Evolutionary conservation across 192 early-diverging fungal species (phyloP), one percentile per base, ranked within the genome.

Genomic region (Entomortierella beljakovae): DNA sequence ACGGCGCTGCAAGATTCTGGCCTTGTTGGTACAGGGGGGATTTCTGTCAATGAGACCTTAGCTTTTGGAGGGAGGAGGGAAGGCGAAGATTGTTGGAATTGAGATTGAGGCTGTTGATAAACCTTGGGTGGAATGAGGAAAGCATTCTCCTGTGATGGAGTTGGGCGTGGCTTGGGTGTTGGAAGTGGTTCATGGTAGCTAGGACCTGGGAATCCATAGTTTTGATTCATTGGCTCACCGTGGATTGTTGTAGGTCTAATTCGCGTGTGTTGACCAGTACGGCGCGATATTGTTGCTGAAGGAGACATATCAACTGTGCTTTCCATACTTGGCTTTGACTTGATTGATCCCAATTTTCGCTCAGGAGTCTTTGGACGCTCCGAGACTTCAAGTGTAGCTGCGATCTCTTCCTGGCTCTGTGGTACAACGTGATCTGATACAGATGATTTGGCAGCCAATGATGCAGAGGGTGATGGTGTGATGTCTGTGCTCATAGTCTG

Each of bases 211-310:
- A 70, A 79, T 6, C 46, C 37, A n/a, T 64, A 51, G 35, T 65
- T 63, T 32, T 77, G 52, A 18, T 66, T 46, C 75, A 79, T 79
- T 22, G 75, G 75, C 53, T 79, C 75, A 40, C 75, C 75, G 50
- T 79, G 75, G 22, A 79, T 79, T 3, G 75, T 79, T 2, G 75
- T 79, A 40, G 75, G 75, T 35, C 75, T 43, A 42, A 65, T 49
- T 26, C 75, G 62, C 4, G 56, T 26, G n/a, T 79, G 75, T 16
- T 70, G 67, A 7, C 66, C 67, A 23, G 67, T 64, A 6, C 75
- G 60, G 48, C 75, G 75, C 29, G 67, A 69, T 29, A 79, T 61
- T 2, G 75, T 70, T 7, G 67, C 75, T 5, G 75, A 53, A 20
- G 75, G 75, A 28, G 67, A 79, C 48, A 69, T 61, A 25, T 68